These are phyloP conservation scores for Cladophialophora carrionii DNA, from an alignment of 2,329 filamentous ascomycete genomes.

Conservation along the genomic window DNA sequence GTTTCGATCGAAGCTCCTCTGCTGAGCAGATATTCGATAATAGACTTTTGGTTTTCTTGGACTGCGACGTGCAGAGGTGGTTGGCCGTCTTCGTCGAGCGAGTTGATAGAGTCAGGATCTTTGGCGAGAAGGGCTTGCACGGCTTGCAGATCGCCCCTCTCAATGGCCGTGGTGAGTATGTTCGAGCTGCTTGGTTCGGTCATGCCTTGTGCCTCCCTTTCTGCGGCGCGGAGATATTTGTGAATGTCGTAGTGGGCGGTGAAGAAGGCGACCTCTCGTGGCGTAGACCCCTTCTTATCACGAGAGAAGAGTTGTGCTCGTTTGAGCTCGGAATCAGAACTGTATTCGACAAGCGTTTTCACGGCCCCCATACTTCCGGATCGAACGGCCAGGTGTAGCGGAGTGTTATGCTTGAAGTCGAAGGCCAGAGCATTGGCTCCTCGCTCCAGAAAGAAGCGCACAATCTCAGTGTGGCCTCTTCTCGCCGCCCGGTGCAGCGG, in stretches of 20 bases:
- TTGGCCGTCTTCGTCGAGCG: slow-evolving; percentile 32
- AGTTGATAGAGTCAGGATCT: slow-evolving; percentile 22
- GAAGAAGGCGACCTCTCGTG: slow-evolving; percentile 35
- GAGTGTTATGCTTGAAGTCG: slow-evolving; percentile 34
- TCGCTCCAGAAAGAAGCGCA: slow-evolving; percentile 40
- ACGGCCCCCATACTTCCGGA: slow-evolving; percentile 33
- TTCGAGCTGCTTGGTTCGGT: slow-evolving; percentile 19
- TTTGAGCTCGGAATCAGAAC: slow-evolving; percentile 22
- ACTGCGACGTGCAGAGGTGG: slow-evolving; percentile 35
- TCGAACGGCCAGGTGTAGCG: slow-evolving; percentile 35
- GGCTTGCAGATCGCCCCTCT: slow-evolving; percentile 25
- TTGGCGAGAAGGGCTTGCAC: slow-evolving; percentile 22
- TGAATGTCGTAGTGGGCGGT: slow-evolving; percentile 38
- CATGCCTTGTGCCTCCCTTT: slow-evolving; percentile 26
- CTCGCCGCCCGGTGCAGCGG: slow-evolving; percentile 41
- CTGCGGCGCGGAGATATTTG: slow-evolving; percentile 34
- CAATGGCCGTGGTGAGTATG: slow-evolving; percentile 31
- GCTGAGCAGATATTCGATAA: slow-evolving; percentile 34
- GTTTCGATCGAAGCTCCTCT: slow-evolving; percentile 33
- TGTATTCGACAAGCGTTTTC: slow-evolving; percentile 29
- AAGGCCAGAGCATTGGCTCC: slow-evolving; percentile 39
- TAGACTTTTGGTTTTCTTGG: slow-evolving; percentile 24
- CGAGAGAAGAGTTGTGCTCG: slow-evolving; percentile 25
- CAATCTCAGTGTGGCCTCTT: slow-evolving; percentile 40
- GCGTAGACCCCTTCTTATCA: slow-evolving; percentile 31